Evolutionary conservation across 2,329 filamentous ascomycete species (phyloP), one percentile per base, ranked within the genome.

Genomic region (Aspergillus sclerotialis): DNA sequence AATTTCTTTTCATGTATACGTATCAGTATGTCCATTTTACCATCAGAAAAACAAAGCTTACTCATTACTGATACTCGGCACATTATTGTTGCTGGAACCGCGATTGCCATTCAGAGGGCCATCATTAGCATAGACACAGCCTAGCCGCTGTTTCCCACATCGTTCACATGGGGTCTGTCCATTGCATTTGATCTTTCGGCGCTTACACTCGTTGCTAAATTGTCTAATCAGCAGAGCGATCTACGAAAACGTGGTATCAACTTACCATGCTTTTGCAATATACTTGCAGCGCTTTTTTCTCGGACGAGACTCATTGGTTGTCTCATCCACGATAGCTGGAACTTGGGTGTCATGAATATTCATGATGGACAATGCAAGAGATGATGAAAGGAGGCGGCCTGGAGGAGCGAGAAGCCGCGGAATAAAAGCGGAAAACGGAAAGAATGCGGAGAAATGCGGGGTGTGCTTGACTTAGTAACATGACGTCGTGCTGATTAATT

Each of bases 141-240:
- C 42, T 17, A 58, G 42, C 10, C 35, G 42, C 28, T 58, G 55
- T 3, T 53, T 42, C 8, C 75, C 76, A 52, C 76, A 81, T 41
- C 77, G 66, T 50, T 77, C 72, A 45, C 76, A 81, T 3, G 76
- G 76, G 4, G 64, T 68, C 49, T 80, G 66, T 12, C 76, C 76
- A 55, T 80, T 80, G 59, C 76, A 79, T 46, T 79, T 79, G 58
- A 81, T 80, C 61, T 81, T 80, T 23, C 76, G 69, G 30, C 76
- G 63, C 55, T 78, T 78, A 60, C 76, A 78, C 49, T 78, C 74
- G 52, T 78, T 78, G 51, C 73, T 75, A 36, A 12, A 9, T 7
- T 25, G 15, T 14, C 3, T n/a, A n/a, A 28, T 35, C 11, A 8
- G 12, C 3, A 4, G 2, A 5, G 13, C 17, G n/a, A n/a, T n/a